phyloP scores from a whole-genome alignment of 768 basidiomycete species.

The Russula abietina region DNA sequence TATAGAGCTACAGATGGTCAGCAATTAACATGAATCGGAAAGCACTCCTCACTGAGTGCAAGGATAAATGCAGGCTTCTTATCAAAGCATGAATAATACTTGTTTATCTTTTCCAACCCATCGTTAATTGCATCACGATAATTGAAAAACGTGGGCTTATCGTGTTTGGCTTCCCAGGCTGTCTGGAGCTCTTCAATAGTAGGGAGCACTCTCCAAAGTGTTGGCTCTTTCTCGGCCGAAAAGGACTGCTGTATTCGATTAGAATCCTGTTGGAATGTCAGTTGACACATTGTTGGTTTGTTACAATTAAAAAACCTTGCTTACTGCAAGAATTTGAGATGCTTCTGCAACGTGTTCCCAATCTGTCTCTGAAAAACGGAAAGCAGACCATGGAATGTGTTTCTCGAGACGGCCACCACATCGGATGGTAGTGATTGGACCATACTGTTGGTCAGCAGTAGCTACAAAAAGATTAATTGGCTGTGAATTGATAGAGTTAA shows the following conservation, averaged over 20 bases:
- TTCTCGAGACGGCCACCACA: neutral
- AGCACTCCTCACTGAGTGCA: conserved; percentile 26
- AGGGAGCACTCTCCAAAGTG: conserved; percentile 29
- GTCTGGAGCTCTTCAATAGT: conserved; percentile 29
- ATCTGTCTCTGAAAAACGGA: neutral
- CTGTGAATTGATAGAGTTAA: neutral
- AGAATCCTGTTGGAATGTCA: conserved; percentile 23
- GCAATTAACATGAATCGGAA: neutral
- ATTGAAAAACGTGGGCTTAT: conserved; percentile 8
- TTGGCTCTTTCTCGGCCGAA: conserved; percentile 27
- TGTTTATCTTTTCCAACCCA: conserved; percentile 27
- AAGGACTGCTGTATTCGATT: conserved; percentile 30
- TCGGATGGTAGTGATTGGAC: neutral
- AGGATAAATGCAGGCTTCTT: conserved; percentile 25
- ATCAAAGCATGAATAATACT: conserved; percentile 27
- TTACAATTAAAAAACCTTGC: neutral
- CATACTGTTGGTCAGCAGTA: neutral
- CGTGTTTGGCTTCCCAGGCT: conserved; percentile 28
- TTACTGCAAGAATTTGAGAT: neutral
- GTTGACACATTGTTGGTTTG: too few relatives aligned
- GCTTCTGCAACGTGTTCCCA: neutral
- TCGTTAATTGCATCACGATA: conserved; percentile 26
- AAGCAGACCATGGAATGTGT: neutral
- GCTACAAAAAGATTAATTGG: neutral
- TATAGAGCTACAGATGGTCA: conserved; percentile 13